These are phyloP conservation scores for Hypoxylon rickii DNA, from an alignment of 495 filamentous ascomycete species.

Conservation along the genomic window DNA sequence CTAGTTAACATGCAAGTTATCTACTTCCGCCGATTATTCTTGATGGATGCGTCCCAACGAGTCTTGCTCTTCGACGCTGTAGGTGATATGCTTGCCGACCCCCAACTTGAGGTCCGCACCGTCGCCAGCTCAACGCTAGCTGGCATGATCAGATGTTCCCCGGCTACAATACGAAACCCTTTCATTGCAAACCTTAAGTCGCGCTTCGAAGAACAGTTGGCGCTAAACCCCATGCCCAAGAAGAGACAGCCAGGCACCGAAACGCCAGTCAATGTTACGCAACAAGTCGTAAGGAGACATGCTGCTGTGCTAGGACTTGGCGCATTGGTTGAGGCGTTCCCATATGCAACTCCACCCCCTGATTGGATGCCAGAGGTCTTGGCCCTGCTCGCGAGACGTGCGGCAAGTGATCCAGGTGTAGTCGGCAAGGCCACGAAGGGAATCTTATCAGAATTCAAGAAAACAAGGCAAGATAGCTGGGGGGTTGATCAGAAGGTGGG, in stretches of 20 bases:
- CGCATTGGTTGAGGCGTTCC: constrained; percentile 93
- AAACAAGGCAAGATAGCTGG: constrained; percentile 99
- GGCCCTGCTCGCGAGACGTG: constrained; percentile 79
- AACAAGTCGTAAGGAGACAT: constrained; percentile 79
- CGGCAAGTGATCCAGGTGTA: constrained; percentile 85
- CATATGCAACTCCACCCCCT: constrained; percentile 90
- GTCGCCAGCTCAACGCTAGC: constrained; percentile 89
- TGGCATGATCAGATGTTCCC: constrained; percentile 99
- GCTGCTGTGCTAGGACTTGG: constrained; percentile 92
- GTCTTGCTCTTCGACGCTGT: constrained; percentile 86
- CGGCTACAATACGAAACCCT: constrained; percentile 72
- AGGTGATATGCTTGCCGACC: constrained; percentile 88
- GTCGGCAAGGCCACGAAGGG: constrained; percentile 98
- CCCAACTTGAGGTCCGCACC: constrained; percentile 92
- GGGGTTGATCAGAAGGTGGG: constrained; percentile 93
- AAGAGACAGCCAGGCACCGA: constrained; percentile 67
- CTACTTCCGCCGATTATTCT: constrained; percentile 95
- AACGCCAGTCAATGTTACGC: constrained; percentile 78
- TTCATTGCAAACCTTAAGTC: constrained; percentile 75
- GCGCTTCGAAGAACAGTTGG: constrained; percentile 77
- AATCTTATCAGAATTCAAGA: constrained; percentile 97
- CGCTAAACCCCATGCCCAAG: constrained; percentile 84
- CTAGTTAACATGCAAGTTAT: constrained; percentile 99
- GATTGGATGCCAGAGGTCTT: constrained; percentile 93
- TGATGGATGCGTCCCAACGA: constrained; percentile 78